These are phyloP conservation scores for Trypanosoma congolense DNA, from an alignment of 208 protist genomes.

Conservation along the genomic window DNA sequence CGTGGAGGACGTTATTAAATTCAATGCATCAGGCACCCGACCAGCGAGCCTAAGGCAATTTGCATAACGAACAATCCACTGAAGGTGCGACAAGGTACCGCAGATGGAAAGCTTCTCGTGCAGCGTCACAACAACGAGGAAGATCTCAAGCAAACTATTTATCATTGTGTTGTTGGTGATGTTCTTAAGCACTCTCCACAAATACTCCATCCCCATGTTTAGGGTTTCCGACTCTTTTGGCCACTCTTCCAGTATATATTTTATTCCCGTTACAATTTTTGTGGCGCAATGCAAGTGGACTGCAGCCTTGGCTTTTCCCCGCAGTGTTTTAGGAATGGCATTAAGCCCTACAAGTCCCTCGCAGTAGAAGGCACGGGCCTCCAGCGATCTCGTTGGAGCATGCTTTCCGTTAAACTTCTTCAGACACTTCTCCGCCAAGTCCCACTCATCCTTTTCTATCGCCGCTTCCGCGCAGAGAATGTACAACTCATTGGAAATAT, in stretches of 20 bases:
- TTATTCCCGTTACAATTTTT: constrained; percentile 52
- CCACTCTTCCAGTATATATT: constrained; percentile 60
- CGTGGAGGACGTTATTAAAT: constrained; percentile 33
- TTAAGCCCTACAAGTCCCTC: constrained; percentile 49
- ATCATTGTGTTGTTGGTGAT: constrained; percentile 45
- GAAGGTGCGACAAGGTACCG: constrained; percentile 53
- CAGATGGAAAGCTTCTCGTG: constrained; percentile 68
- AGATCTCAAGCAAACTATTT: constrained; percentile 48
- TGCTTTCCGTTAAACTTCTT: constrained; percentile 19
- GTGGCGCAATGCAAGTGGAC: constrained; percentile 39
- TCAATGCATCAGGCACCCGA: constrained; percentile 36
- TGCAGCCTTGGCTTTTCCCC: constrained; percentile 37
- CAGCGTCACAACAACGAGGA: constrained; percentile 54
- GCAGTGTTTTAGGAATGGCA: constrained; percentile 25
- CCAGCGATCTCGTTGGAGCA: constrained; percentile 37
- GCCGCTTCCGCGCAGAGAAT: constrained; percentile 73
- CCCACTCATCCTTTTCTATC: constrained; percentile 58
- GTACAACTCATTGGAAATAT: constrained; percentile 45
- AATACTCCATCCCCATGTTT: constrained; percentile 37
- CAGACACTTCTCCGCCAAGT: constrained; percentile 38
- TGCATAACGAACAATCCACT: constrained; percentile 71
- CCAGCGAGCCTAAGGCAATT: constrained; percentile 53
- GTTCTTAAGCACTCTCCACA: constrained; percentile 51
- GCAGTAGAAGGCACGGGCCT: constrained; percentile 57
- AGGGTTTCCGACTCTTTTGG: constrained; percentile 47